Evolutionary conservation across 73 alveolate genomes (phyloP).

Genomic region (Tetrahymena elliotti): DNA sequence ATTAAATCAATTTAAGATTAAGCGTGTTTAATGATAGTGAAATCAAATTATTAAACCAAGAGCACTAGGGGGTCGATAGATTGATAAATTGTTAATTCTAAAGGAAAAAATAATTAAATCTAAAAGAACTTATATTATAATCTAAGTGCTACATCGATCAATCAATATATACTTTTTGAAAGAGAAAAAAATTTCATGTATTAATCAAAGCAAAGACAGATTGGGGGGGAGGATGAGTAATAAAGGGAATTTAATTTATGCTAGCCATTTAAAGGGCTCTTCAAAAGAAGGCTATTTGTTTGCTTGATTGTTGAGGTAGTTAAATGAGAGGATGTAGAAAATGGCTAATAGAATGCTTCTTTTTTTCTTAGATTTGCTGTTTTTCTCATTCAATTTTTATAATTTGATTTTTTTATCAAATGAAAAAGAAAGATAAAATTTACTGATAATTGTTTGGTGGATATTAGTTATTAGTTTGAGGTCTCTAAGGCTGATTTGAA

Average conservation of each 20-base stretch:
- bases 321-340: too few species aligned
- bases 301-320: not conserved
- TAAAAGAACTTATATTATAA: not conserved
- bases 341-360: not conserved
- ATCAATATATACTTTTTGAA: not conserved
- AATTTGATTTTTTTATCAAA: not conserved
- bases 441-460: constrained; percentile 1
- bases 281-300: too few species aligned
- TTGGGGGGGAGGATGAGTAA: too few species aligned
- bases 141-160: not conserved
- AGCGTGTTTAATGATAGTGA: not conserved
- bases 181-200: not conserved
- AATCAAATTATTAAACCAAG: not conserved
- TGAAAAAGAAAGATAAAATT: not conserved
- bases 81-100: not conserved
- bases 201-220: too few species aligned
- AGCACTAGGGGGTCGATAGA: not conserved
- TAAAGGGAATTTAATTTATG: not conserved
- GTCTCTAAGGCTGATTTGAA: not conserved
- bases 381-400: not conserved
- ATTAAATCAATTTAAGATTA: too few species aligned
- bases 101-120: not conserved
- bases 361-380: not conserved
- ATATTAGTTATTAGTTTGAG: not conserved
- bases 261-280: not conserved